Evolutionary conservation across 768 basidiomycete genomes (phyloP), one percentile per base, ranked within the genome.

Genomic region (Clitopilus hobsonii): DNA sequence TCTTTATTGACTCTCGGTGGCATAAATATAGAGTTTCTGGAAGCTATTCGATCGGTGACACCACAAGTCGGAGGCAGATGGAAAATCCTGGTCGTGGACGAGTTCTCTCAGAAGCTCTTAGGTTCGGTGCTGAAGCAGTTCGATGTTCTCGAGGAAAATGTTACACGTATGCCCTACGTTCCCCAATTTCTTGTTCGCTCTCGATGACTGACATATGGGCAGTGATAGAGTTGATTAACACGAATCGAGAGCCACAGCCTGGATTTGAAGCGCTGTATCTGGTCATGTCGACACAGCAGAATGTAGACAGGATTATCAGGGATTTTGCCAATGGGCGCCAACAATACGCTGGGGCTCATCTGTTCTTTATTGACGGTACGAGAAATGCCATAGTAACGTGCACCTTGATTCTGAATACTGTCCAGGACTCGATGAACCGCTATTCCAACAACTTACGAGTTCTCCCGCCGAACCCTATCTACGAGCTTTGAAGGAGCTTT

Each of bases 21-120:
- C 26, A 50, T 30, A 47, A 38, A 48, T 24, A 25, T 63, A 95
- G 93, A 89, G 67, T 94, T 95, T 68, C 79, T 95, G 58, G 89
- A 93, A 49, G 86, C 89, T 16, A 88, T 96, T 63, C 81, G 89
- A 68, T 90, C 91, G 45, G 91, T 93, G 48, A 84, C 88, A 65
- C 91, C 95, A 2, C 85, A 88, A 18, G 41, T 45, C 41, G 41
- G 41, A 45, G 84, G 83, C 55, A 76, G 84, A 80, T 99, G 97
- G 97, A 99, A 99, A 82, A 89, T 97, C 61, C 83, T 98, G 41
- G 94, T 99, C 56, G 90, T 98, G 52, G 97, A 99, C 69, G 92
- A 94, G 60, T 83, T 91, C 71, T 88, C 94, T 23, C 88, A 94
- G 70, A 84, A 80, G 67, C 73, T 98, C 53, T 71, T 99, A 47